phyloP scores from a whole-genome alignment of 2,329 filamentous ascomycete species.

The Beauveria australis region DNA sequence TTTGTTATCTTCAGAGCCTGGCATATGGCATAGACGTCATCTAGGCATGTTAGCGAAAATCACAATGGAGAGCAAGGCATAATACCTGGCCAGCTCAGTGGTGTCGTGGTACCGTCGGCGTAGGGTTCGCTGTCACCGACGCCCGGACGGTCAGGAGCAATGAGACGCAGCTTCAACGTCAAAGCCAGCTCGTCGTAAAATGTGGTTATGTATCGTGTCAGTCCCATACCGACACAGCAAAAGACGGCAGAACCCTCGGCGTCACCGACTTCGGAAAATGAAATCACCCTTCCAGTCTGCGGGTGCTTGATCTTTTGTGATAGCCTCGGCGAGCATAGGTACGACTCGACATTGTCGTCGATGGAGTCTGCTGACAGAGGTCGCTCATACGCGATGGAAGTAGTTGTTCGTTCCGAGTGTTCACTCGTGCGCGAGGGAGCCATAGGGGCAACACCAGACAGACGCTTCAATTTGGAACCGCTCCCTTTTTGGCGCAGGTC shows the following conservation, averaged over 20 bases:
- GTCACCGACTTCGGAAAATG: conserved; percentile 94
- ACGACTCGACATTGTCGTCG: conserved; percentile 78
- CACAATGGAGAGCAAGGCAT: background rate
- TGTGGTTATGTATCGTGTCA: conserved; percentile 90
- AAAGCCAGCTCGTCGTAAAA: conserved; percentile 95
- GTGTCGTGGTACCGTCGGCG: conserved; percentile 71
- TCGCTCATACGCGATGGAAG: conserved; percentile 56
- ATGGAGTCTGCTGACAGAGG: conserved; percentile 77
- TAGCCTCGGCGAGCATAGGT: conserved; percentile 72
- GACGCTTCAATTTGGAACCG: conserved; percentile 49
- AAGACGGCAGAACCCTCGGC: conserved; percentile 86
- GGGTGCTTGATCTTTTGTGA: conserved; percentile 85
- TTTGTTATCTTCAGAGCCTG: conserved; percentile 86
- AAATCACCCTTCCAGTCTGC: conserved; percentile 78
- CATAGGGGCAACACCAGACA: conserved; percentile 36
- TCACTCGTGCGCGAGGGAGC: conserved; percentile 30
- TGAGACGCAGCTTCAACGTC: conserved; percentile 79
- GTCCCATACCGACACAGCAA: conserved; percentile 94
- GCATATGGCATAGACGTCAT: conserved; percentile 89
- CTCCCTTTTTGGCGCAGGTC: conserved; percentile 42
- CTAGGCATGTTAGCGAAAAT: conserved; percentile 28
- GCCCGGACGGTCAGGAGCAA: conserved; percentile 88
- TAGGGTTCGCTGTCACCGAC: conserved; percentile 88
- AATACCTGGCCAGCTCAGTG: conserved; percentile 84
- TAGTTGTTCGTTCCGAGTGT: conserved; percentile 19